Conservation (phyloP, 2,329 filamentous ascomycete species). For the Rasamsonia emersonii region DNA sequence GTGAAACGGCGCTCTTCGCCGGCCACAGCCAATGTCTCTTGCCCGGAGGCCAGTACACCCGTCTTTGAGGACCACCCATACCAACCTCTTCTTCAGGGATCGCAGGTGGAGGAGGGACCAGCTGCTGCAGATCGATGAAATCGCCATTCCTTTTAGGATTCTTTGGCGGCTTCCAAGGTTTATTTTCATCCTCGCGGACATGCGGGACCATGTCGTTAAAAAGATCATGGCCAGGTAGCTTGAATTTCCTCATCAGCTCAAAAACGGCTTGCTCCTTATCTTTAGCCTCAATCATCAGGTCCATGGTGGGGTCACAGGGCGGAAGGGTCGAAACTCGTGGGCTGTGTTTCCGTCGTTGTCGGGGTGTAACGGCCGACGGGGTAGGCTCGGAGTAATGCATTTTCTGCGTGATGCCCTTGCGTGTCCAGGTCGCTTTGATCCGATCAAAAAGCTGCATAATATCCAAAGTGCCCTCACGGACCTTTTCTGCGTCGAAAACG, state of each 20-base stretch:
- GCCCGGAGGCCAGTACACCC: slow-evolving; percentile 84
- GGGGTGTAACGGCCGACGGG: slow-evolving; percentile 64
- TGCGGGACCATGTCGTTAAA: slow-evolving; percentile 73
- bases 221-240: slow-evolving; percentile 66
- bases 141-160: slow-evolving; percentile 36
- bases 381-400: slow-evolving; percentile 92
- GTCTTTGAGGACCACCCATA: slow-evolving; percentile 74
- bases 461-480: slow-evolving; percentile 77
- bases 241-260: slow-evolving; percentile 82
- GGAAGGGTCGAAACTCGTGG: slow-evolving; percentile 70
- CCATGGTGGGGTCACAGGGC: slow-evolving; percentile 74
- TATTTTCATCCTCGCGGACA: slow-evolving; percentile 67
- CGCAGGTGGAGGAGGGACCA: slow-evolving; percentile 33
- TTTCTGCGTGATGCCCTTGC: slow-evolving; percentile 80
- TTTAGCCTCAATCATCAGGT: slow-evolving; percentile 98
- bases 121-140: slow-evolving; percentile 34
- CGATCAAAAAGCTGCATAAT: slow-evolving; percentile 66
- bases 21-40: slow-evolving; percentile 87
- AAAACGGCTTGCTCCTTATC: slow-evolving; percentile 97
- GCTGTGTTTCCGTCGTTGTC: slow-evolving; percentile 76
- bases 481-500: slow-evolving; percentile 61
- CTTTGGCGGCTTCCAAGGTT: slow-evolving; percentile 42
- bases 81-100: slow-evolving; percentile 62
- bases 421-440: slow-evolving; percentile 74
- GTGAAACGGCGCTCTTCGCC: slow-evolving; percentile 39